These are phyloP conservation scores for Mesembryanthemum crystallinum DNA, from an alignment of 148 eudicot species.

Conservation along the genomic window DNA sequence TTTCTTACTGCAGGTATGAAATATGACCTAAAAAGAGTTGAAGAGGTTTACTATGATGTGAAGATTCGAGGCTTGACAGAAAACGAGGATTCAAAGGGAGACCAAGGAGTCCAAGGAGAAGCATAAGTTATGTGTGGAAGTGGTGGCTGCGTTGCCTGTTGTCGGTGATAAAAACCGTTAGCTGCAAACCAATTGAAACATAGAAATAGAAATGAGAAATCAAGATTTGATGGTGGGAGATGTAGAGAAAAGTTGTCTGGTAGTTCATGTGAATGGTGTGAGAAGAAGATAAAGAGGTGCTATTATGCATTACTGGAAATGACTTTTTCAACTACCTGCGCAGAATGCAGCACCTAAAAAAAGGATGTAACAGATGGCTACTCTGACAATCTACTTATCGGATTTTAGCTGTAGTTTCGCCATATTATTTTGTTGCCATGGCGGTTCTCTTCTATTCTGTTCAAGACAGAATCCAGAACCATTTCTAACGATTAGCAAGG, in stretches of 20 bases:
- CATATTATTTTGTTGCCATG: background rate
- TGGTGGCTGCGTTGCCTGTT: background rate
- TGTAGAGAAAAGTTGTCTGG: background rate
- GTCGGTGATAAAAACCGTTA: background rate
- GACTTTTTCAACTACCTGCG: background rate
- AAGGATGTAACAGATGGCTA: background rate
- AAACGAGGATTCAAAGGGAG: slow-evolving; percentile 38
- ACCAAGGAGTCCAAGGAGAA: slow-evolving; percentile 37
- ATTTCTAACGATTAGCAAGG: too few species aligned
- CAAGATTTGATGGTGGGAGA: background rate
- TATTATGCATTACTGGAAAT: slow-evolving; percentile 3
- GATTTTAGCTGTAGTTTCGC: background rate
- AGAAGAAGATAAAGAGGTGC: background rate
- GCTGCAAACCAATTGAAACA: background rate
- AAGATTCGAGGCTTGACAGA: slow-evolving; percentile 83
- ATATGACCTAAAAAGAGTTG: slow-evolving; percentile 85
- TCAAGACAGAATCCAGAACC: too few species aligned
- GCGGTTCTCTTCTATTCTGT: too few species aligned
- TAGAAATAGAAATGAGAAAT: background rate
- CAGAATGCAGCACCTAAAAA: background rate
- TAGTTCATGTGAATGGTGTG: background rate
- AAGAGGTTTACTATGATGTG: slow-evolving; percentile 91
- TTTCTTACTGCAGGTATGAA: slow-evolving; percentile 68
- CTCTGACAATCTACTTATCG: background rate
- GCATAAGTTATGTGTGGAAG: slow-evolving; percentile 12